phyloP scores from a whole-genome alignment of 257 asterid species.

The Solanum stenotomum region DNA sequence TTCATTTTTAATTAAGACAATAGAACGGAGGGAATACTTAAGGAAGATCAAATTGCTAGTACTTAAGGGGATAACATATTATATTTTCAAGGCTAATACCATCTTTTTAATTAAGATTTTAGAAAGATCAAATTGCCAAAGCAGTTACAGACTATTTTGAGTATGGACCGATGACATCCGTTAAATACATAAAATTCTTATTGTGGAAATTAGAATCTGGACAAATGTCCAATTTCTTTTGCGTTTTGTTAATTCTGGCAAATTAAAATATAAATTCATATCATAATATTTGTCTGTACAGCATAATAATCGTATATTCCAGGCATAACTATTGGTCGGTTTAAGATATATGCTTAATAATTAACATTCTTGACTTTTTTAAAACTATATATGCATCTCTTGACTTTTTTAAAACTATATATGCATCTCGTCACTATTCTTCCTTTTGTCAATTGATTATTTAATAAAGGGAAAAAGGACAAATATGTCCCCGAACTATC shows the following conservation, averaged over 20 bases:
- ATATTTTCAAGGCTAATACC: no score
- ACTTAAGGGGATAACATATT: no score
- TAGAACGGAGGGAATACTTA: no score
- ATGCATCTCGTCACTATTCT: background rate
- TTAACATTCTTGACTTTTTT: background rate
- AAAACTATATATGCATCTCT: background rate
- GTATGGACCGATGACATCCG: background rate
- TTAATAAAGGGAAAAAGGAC: background rate
- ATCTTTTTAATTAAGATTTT: background rate
- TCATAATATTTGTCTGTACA: background rate
- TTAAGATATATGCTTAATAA: background rate
- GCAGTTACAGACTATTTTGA: background rate
- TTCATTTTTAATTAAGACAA: background rate
- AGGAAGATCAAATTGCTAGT: no score
- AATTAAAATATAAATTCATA: background rate
- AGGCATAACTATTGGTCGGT: background rate
- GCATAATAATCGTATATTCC: conserved; percentile 5
- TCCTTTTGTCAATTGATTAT: background rate
- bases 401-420: background rate
- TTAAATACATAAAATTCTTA: background rate
- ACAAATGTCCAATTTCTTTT: background rate
- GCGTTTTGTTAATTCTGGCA: background rate
- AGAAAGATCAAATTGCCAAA: background rate
- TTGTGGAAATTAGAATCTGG: background rate
- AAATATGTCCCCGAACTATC: no score